Conservation (phyloP, 2,329 filamentous ascomycete genomes). For the Chalaropsis thielavioides region DNA sequence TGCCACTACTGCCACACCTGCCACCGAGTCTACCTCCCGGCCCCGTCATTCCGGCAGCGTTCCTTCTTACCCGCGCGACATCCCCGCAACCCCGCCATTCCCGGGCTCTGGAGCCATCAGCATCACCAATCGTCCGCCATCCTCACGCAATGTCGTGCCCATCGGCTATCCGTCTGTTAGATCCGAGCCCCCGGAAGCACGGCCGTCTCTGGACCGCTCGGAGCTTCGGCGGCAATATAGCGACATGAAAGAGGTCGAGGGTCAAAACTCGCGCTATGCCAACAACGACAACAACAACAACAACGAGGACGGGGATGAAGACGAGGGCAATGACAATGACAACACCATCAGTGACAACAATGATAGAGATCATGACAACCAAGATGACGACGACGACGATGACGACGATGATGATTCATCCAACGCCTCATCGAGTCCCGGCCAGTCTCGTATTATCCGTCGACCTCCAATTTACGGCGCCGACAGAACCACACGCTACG, state of each 20-base stretch:
- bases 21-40: conserved; percentile 23
- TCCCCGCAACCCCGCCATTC: conserved; percentile 3
- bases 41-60: conserved; percentile 25
- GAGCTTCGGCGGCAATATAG: neutral
- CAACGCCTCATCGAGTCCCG: conserved; percentile 37
- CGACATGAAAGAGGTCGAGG: neutral
- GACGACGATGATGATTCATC: conserved; percentile 30
- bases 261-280: neutral
- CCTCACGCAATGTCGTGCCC: neutral
- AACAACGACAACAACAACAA: neutral
- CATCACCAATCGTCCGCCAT: neutral
- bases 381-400: conserved; percentile 29
- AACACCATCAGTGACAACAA: neutral
- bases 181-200: neutral
- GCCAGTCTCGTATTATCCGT: conserved; percentile 45
- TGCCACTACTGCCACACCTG: conserved; percentile 42
- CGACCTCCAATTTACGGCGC: conserved; percentile 32
- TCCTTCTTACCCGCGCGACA: conserved; percentile 20
- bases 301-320: neutral
- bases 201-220: neutral
- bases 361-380: neutral
- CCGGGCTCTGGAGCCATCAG: neutral
- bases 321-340: neutral
- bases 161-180: neutral
- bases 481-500: conserved; percentile 26